Percentiles rank a stretch among this genome's conserved stretches.
These are phyloP conservation scores for Gracilaria gracilis DNA, from an alignment of 23 red algal species.

Conservation along the genomic window DNA sequence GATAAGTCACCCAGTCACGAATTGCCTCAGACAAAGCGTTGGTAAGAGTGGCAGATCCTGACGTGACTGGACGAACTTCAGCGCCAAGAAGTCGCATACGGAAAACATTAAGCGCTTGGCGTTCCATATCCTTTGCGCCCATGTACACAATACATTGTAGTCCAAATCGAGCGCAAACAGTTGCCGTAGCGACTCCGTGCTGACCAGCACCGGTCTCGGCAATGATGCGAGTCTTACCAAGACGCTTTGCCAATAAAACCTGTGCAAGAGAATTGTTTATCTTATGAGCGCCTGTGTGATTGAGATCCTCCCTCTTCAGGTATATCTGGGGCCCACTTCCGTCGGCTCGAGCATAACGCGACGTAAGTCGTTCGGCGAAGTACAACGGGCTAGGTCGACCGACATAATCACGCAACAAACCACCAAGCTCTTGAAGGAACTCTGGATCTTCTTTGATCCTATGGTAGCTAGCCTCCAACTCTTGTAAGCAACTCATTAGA, in stretches of 20 bases:
- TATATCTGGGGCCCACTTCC: slow-evolving; percentile 94
- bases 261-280: slow-evolving; percentile 99
- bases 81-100: slow-evolving; percentile 97
- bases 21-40: slow-evolving; percentile 98
- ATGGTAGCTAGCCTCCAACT: slow-evolving; percentile 65
- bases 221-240: slow-evolving; percentile 97
- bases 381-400: slow-evolving; percentile 94
- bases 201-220: slow-evolving; percentile 99
- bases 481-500: slow-evolving; percentile 79
- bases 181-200: slow-evolving; percentile 99
- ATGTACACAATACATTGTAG: slow-evolving; percentile 97
- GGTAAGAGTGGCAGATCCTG: slow-evolving; percentile 88
- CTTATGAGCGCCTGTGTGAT: slow-evolving; percentile 99
- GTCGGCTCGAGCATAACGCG: slow-evolving; percentile 81
- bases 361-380: slow-evolving; percentile 94
- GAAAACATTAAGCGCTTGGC: slow-evolving; percentile 99
- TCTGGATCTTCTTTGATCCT: slow-evolving; percentile 64
- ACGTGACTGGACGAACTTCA: slow-evolving; percentile 87
- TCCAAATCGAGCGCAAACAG: slow-evolving; percentile 99
- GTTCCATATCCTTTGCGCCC: slow-evolving; percentile 99
- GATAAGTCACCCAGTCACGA: slow-evolving; percentile 99
- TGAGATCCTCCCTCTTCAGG: slow-evolving; percentile 96
- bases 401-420: slow-evolving; percentile 87
- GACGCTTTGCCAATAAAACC: slow-evolving; percentile 84
- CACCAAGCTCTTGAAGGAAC: slow-evolving; percentile 87